A percentile compares a stretch with the other conserved stretches of the same genome.
Evolutionary conservation across 2,329 filamentous ascomycete species (phyloP).

Genomic region (Monosporascus sp.): DNA sequence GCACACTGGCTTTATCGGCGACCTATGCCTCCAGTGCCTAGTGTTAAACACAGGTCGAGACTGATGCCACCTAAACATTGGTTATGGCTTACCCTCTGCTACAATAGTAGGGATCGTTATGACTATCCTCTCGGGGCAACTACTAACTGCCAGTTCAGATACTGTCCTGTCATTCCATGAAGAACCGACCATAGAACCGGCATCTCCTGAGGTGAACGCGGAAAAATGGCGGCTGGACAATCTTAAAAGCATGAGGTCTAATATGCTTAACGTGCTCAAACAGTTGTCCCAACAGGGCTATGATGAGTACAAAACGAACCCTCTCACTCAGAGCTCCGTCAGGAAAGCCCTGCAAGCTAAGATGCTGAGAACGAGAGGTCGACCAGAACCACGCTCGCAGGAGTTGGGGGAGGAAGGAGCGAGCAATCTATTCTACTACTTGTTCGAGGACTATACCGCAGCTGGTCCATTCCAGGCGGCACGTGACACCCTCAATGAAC

Average conservation of each 20-base stretch:
- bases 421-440: slow-evolving; percentile 60
- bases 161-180: slow-evolving; percentile 70
- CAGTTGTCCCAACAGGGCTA: slow-evolving; percentile 36
- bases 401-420: slow-evolving; percentile 42
- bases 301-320: slow-evolving; percentile 29
- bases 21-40: slow-evolving; percentile 12
- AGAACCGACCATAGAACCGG: slow-evolving; percentile 33
- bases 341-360: slow-evolving; percentile 23
- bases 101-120: slow-evolving; percentile 47
- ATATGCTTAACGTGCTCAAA: slow-evolving; percentile 32
- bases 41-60: slow-evolving; percentile 17
- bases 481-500: slow-evolving; percentile 40
- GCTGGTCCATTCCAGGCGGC: slow-evolving; percentile 49
- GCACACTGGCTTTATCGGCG: slow-evolving; percentile 59
- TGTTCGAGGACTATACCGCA: slow-evolving; percentile 62
- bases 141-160: slow-evolving; percentile 33
- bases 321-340: slow-evolving; percentile 38
- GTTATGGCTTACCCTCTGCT: slow-evolving; percentile 67
- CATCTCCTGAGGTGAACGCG: slow-evolving; percentile 16
- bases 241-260: slow-evolving; percentile 31
- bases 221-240: slow-evolving; percentile 22
- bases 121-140: slow-evolving; percentile 2
- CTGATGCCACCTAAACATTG: slow-evolving; percentile 45
- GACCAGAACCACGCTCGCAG: not conserved
- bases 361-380: slow-evolving; percentile 15